Conservation (phyloP, 2,329 filamentous ascomycete genomes). For the Cordyceps tenuipes region DNA sequence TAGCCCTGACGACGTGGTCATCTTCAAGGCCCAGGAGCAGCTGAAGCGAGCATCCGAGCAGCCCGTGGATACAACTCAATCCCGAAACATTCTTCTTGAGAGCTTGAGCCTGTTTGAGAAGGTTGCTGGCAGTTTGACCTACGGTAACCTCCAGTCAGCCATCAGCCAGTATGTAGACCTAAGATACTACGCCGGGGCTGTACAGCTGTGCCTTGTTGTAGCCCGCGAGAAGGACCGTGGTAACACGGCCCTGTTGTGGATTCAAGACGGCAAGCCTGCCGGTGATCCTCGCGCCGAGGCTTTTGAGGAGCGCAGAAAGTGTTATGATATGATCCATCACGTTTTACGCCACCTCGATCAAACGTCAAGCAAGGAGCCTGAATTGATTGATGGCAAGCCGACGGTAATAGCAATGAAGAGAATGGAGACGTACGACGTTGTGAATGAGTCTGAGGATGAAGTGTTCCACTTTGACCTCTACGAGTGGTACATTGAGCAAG, state of each 20-base stretch:
- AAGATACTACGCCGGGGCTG: slow-evolving; percentile 88
- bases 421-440: slow-evolving; percentile 81
- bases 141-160: slow-evolving; percentile 70
- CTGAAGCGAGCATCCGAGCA: slow-evolving; percentile 81
- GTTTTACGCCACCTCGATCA: slow-evolving; percentile 71
- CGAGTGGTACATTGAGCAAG: slow-evolving; percentile 87
- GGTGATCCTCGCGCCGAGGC: slow-evolving; percentile 60
- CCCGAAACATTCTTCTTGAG: slow-evolving; percentile 75
- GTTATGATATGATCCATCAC: slow-evolving; percentile 82
- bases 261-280: slow-evolving; percentile 71
- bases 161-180: slow-evolving; percentile 71
- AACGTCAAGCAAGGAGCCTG: slow-evolving; percentile 58
- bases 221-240: slow-evolving; percentile 80
- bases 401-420: slow-evolving; percentile 71
- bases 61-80: slow-evolving; percentile 63
- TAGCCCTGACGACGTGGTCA: slow-evolving; percentile 91
- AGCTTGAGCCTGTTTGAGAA: slow-evolving; percentile 82
- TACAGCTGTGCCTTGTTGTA: slow-evolving; percentile 76
- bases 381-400: slow-evolving; percentile 67
- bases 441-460: slow-evolving; percentile 81
- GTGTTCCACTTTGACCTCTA: slow-evolving; percentile 96
- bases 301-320: slow-evolving; percentile 65
- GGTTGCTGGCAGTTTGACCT: slow-evolving; percentile 74
- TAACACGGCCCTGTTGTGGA: slow-evolving; percentile 76
- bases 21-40: slow-evolving; percentile 97